Percentiles rank a stretch among this genome's conserved stretches.
Evolutionary conservation across 306 rosid genomes (phyloP).

Genomic region (Morella rubra): DNA sequence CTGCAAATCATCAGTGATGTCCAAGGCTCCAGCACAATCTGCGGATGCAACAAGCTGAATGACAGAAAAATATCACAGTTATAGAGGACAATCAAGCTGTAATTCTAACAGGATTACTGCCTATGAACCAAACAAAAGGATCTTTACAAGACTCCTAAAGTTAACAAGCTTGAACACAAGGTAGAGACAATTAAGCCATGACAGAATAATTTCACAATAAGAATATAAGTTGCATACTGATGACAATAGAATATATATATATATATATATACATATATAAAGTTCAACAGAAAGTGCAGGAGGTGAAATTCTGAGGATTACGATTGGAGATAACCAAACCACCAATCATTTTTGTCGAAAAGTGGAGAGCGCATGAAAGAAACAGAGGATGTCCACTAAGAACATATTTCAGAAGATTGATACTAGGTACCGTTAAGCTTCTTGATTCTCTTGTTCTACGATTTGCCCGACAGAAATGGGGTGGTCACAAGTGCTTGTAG

Average conservation of each 20-base stretch:
- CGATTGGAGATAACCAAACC: not conserved
- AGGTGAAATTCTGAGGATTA: not conserved
- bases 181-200: not conserved
- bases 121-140: not conserved
- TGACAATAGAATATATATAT: no score
- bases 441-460: not conserved
- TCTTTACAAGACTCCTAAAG: not conserved
- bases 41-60: constrained; percentile 96
- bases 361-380: not conserved
- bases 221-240: not conserved
- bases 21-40: constrained; percentile 99
- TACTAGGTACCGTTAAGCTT: not conserved
- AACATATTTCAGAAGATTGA: not conserved
- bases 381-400: not conserved
- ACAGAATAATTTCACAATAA: not conserved
- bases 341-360: not conserved
- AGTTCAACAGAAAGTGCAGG: not conserved
- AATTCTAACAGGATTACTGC: constrained; percentile 3
- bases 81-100: constrained; percentile 19
- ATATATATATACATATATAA: no score
- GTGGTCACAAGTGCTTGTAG: not conserved
- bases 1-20: constrained; percentile 88
- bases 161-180: not conserved
- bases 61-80: constrained; percentile 58
- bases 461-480: not conserved